Conservation (phyloP, 2,329 filamentous ascomycete species). For the Diaporthe ampelina region DNA sequence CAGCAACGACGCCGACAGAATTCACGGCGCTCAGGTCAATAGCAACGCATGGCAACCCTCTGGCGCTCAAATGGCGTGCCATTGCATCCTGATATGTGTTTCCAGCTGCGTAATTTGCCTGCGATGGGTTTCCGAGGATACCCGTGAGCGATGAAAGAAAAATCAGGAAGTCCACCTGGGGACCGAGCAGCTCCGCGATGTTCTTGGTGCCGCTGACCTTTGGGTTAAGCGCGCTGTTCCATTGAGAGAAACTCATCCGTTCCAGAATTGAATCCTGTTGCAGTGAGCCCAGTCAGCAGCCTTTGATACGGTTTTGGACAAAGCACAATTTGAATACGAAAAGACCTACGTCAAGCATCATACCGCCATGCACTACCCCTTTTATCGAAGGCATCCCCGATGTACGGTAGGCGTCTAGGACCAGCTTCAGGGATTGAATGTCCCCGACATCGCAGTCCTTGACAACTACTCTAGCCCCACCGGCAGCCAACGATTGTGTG, state of each 20-base stretch:
- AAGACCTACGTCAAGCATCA: constrained; percentile 2
- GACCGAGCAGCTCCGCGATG: constrained; percentile 49
- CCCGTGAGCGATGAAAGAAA: neutral
- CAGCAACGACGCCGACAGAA: neutral
- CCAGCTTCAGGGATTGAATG: neutral
- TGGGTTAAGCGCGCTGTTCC: neutral
- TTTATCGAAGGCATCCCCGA: neutral
- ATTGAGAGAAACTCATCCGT: neutral
- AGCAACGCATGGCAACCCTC: constrained; percentile 49
- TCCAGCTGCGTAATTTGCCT: constrained; percentile 44
- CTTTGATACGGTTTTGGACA: no score
- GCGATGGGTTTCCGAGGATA: constrained; percentile 30
- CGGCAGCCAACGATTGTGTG: neutral
- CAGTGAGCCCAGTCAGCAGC: neutral
- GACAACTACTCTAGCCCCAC: neutral
- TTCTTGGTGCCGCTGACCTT: constrained; percentile 45
- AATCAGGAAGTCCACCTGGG: constrained; percentile 54
- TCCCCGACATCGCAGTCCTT: neutral
- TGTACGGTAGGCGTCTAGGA: neutral
- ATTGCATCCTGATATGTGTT: constrained; percentile 51
- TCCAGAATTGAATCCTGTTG: neutral
- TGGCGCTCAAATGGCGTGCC: constrained; percentile 48
- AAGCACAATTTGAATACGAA: no score
- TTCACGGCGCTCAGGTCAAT: neutral
- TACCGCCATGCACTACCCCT: neutral